phyloP scores from a whole-genome alignment of 1,284 basidiomycete species.

The Cutaneotrichosporon cyanovorans region DNA sequence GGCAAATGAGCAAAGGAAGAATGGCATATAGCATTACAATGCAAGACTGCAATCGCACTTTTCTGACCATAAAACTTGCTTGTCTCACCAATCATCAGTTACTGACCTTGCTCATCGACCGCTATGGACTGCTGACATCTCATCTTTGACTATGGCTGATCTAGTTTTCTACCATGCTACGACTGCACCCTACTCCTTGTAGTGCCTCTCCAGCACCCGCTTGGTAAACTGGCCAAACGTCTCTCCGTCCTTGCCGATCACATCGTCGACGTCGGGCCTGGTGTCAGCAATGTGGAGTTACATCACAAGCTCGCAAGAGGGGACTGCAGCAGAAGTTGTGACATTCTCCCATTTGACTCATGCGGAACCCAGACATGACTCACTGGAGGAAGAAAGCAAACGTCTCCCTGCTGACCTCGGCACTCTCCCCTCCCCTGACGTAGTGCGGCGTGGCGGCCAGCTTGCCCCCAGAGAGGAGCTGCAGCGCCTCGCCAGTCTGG shows the following conservation, averaged over 20 bases:
- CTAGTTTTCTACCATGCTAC: neutral
- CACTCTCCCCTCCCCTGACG: constrained; percentile 53
- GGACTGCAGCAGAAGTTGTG: too few species aligned
- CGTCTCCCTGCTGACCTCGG: constrained; percentile 63
- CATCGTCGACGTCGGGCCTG: constrained; percentile 65
- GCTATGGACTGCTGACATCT: too few species aligned
- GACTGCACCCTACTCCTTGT: constrained; percentile 41
- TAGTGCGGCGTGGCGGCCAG: constrained; percentile 84
- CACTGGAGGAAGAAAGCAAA: constrained; percentile 79
- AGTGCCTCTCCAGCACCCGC: constrained; percentile 71
- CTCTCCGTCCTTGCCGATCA: constrained; percentile 54
- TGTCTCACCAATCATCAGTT: too few species aligned
- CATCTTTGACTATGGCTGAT: too few species aligned
- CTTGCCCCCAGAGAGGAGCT: constrained; percentile 63
- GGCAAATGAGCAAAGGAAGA: neutral
- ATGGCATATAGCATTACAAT: constrained; percentile 1
- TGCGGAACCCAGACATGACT: too few species aligned
- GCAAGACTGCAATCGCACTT: too few species aligned
- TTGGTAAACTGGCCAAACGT: constrained; percentile 87
- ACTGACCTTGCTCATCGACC: too few species aligned
- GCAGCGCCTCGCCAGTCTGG: constrained; percentile 86
- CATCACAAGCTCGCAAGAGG: neutral
- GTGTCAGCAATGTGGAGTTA: too few species aligned
- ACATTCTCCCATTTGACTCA: neutral
- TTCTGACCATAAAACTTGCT: too few species aligned